Conservation (phyloP, 495 filamentous ascomycete genomes). For the Penicillium cosmopolitanum region DNA sequence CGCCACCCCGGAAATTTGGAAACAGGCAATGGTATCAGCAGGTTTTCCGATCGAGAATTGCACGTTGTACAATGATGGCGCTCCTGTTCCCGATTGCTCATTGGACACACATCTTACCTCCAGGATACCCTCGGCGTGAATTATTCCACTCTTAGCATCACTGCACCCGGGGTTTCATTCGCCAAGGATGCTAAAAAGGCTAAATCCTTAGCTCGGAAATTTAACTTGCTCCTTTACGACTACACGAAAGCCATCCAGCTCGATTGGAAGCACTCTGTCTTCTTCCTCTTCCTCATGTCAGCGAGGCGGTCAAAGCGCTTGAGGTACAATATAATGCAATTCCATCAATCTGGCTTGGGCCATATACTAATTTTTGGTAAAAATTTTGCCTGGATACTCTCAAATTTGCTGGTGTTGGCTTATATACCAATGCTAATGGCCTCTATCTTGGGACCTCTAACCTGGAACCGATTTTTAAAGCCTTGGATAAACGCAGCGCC, state of each 20-base stretch:
- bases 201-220: conserved; percentile 15
- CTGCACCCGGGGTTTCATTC: conserved; percentile 48
- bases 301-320: conserved; percentile 44
- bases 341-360: conserved; percentile 6
- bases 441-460: conserved; percentile 50
- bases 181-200: conserved; percentile 29
- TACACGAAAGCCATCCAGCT: conserved; percentile 39
- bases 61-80: conserved; percentile 21
- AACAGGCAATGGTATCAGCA: conserved; percentile 26
- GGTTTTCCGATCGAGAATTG: conserved; percentile 43
- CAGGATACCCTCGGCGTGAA: conserved; percentile 44
- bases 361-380: neutral
- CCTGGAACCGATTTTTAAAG: conserved; percentile 46
- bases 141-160: conserved; percentile 53
- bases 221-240: conserved; percentile 39
- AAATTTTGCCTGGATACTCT: conserved; percentile 30
- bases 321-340: conserved; percentile 20
- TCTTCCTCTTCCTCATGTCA: conserved; percentile 51
- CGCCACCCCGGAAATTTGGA: conserved; percentile 36
- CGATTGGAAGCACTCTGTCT: conserved; percentile 54
- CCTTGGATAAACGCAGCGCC: conserved; percentile 34
- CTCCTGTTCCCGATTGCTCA: conserved; percentile 42
- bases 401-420: conserved; percentile 46
- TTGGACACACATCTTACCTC: conserved; percentile 45
- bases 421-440: conserved; percentile 53